phyloP scores from a whole-genome alignment of 169 alveolate species.

The Plasmodium gallinaceum region DNA sequence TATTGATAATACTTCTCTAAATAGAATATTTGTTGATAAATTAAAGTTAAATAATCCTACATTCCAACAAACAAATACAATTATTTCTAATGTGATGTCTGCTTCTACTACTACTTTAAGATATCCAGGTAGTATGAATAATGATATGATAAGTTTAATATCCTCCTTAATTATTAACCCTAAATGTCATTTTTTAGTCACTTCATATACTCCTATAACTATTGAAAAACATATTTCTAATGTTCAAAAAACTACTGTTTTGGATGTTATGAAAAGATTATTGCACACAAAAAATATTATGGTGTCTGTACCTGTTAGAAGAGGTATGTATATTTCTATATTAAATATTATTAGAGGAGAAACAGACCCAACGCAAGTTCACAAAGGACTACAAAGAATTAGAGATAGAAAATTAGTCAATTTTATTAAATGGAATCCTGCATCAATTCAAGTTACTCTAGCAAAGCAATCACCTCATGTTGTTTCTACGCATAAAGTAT shows the following conservation, averaged over 20 bases:
- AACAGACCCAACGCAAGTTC: constrained; percentile 81
- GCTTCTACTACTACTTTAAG: constrained; percentile 88
- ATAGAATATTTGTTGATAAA: constrained; percentile 96
- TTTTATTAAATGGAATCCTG: constrained; percentile 99
- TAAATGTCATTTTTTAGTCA: constrained; percentile 98
- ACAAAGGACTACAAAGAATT: constrained; percentile 82
- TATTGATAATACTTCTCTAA: constrained; percentile 98
- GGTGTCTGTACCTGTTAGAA: constrained; percentile 88
- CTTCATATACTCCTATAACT: constrained; percentile 97
- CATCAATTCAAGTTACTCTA: constrained; percentile 97
- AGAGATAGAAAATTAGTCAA: constrained; percentile 87
- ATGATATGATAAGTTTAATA: constrained; percentile 96
- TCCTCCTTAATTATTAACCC: constrained; percentile 99
- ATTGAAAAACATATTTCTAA: constrained; percentile 78
- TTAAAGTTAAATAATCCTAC: constrained; percentile 87
- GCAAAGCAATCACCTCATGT: constrained; percentile 97
- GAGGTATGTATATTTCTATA: constrained; percentile 82
- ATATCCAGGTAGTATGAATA: constrained; percentile 98
- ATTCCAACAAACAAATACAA: constrained; percentile 67
- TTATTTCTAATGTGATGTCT: constrained; percentile 87
- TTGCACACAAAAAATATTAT: constrained; percentile 97
- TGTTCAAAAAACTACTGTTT: constrained; percentile 96
- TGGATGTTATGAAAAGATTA: constrained; percentile 98
- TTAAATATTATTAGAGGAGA: constrained; percentile 84
- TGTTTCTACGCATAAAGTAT: constrained; percentile 96